Evolutionary conservation across 1,284 basidiomycete genomes (phyloP).

Genomic region (Schizopora paradoxa): DNA sequence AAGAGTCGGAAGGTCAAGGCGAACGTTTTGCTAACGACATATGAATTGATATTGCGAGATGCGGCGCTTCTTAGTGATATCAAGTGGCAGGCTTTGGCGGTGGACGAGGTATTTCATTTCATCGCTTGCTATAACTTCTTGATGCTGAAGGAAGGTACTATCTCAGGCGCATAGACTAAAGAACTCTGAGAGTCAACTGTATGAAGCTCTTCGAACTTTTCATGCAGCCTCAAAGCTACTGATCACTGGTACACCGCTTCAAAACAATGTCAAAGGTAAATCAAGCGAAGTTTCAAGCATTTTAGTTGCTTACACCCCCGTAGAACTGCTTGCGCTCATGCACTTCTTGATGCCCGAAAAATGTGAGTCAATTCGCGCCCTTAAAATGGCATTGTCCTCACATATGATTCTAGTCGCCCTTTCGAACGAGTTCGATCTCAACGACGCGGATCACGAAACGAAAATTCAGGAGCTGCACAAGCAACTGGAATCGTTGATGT

Average conservation of each 20-base stretch:
- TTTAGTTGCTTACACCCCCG: conserved; percentile 4
- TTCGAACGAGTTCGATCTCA: conserved; percentile 92
- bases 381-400: conserved; percentile 9
- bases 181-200: conserved; percentile 96
- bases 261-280: conserved; percentile 97
- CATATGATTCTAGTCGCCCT: conserved; percentile 52
- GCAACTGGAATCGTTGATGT: conserved; percentile 93
- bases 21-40: conserved; percentile 97
- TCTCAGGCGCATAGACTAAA: conserved; percentile 91
- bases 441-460: conserved; percentile 86
- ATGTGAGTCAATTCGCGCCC: conserved; percentile 50
- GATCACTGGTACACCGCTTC: conserved; percentile 97
- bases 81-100: conserved; percentile 96
- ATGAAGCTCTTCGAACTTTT: conserved; percentile 91
- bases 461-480: conserved; percentile 95
- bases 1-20: conserved; percentile 84
- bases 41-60: conserved; percentile 94
- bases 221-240: conserved; percentile 87
- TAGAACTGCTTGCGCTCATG: conserved; percentile 94
- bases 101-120: conserved; percentile 76
- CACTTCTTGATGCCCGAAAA: conserved; percentile 99
- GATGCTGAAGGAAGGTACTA: background rate
- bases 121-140: background rate
- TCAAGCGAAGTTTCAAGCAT: conserved; percentile 11
- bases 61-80: conserved; percentile 85